A percentile compares a stretch with the other conserved stretches of the same genome.
phyloP scores from a whole-genome alignment of 2,329 filamentous ascomycete genomes.

The Myriangium duriaei region DNA sequence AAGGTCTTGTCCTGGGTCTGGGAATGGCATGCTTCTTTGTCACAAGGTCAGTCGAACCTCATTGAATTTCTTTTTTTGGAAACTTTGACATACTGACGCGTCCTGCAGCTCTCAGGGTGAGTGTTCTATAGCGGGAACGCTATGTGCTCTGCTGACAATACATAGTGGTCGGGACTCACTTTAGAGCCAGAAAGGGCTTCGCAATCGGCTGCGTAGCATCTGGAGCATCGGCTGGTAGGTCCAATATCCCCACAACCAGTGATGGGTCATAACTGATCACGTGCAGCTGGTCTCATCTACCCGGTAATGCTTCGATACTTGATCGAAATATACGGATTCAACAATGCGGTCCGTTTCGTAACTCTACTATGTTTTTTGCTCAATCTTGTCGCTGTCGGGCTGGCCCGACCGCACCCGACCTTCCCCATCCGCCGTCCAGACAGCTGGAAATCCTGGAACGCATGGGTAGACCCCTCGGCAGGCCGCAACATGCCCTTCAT shows the following conservation, averaged over 20 bases:
- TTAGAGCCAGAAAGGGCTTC: conserved; percentile 33
- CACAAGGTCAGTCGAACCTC: conserved; percentile 14
- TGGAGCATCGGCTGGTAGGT: conserved; percentile 33
- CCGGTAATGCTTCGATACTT: conserved; percentile 36
- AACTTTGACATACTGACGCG: neutral
- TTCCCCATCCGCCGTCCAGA: conserved; percentile 24
- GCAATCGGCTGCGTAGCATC: conserved; percentile 39
- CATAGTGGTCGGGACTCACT: conserved; percentile 40
- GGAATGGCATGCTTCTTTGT: conserved; percentile 44
- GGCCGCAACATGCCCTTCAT: conserved; percentile 31
- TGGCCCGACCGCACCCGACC: conserved; percentile 32
- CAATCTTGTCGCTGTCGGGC: conserved; percentile 29
- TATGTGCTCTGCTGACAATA: too few relatives aligned
- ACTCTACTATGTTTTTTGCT: conserved; percentile 30
- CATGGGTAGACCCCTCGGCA: conserved; percentile 33
- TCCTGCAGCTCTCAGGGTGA: conserved; percentile 19
- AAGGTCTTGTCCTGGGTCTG: conserved; percentile 34
- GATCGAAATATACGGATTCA: conserved; percentile 32
- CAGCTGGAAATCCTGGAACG: conserved; percentile 23
- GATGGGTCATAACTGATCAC: neutral
- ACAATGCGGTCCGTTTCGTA: conserved; percentile 31
- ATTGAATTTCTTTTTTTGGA: too few relatives aligned
- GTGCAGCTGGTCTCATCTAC: conserved; percentile 24
- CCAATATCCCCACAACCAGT: neutral
- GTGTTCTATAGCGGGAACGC: too few relatives aligned